Base-by-base conservation (phyloP, 139 green algal genomes). In the Tetradesmus lagerheimii region DNA sequence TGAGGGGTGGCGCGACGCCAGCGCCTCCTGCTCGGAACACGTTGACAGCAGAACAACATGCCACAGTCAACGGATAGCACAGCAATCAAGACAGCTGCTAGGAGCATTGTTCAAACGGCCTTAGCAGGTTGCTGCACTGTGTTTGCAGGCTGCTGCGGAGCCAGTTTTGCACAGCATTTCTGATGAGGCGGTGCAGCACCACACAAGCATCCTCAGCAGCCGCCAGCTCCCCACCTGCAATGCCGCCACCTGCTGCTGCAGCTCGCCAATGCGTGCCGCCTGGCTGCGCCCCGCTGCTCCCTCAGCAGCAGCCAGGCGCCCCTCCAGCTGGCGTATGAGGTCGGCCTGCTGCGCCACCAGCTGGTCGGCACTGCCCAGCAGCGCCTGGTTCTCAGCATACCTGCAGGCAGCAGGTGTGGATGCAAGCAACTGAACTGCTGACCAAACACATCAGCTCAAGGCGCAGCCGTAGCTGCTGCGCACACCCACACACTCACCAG, bases 361-460 rank as follows among this genome's bases (percentile, higher is more conserved):
- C 0, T 16, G 57, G 35, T 93, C 91, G 53, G 94, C 92, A 74
- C 88, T 89, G 85, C 71, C 92, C 78, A 96, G 78, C 80, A 96
- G 74, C 85, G 93, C 88, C 93, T 96, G 94, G 84, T 96, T 96
- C 89, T 96, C 94, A 14, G 89, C 90, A 80, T 94, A 94, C 93
- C 93, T 91, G 2, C 41, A 11, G 31, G 57, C 45, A 92, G 66
- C 11, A 4, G 27, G 27, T 37, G 66, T 6, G 37, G 29, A 27
- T 76, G 64, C 27, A 12, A 34, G 64, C 2, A 3, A 34, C 27
- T 76, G 64, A 35, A 76, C 12, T 62, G 47, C 47, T 23, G 6
- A 1, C 47, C 20, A 2, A 11, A 62, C 47, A 62, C 47, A 14
- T 11, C 47, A 62, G 8, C 20, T 62, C n/a, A n/a, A n/a, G n/a